Percentiles rank a stretch among this genome's conserved stretches.
Conservation (phyloP, 495 filamentous ascomycete genomes). For the Schizothecium vesticola region DNA sequence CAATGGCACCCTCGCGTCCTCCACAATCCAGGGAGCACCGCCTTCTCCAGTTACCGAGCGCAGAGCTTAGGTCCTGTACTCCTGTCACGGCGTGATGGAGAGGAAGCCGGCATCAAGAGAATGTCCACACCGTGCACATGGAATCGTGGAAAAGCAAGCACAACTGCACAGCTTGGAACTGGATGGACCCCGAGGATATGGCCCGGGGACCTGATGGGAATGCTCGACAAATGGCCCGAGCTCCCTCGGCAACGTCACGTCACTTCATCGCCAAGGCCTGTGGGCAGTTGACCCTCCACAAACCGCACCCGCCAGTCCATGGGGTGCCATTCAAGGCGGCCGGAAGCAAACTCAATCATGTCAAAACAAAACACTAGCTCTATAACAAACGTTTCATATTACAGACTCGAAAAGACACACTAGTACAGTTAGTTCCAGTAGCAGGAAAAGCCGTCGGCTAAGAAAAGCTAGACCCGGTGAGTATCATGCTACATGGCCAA, state of each 20-base stretch:
- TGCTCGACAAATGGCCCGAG: not conserved
- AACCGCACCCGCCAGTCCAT: not conserved
- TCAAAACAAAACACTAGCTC: not conserved
- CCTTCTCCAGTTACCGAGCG: not conserved
- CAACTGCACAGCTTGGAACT: not conserved
- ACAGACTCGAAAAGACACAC: conserved; percentile 2
- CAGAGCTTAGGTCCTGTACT: not conserved
- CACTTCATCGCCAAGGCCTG: not conserved
- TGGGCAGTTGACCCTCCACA: not conserved
- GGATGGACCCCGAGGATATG: not conserved
- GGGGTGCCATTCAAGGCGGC: not conserved
- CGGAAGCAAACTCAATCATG: not conserved
- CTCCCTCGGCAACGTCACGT: not conserved
- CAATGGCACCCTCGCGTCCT: not conserved
- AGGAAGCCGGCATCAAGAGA: not conserved
- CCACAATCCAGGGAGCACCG: not conserved
- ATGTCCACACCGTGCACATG: not conserved
- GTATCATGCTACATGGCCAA: conserved; percentile 7
- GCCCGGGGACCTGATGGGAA: no score
- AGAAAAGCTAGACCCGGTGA: not conserved
- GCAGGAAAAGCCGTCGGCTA: not conserved
- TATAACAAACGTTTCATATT: not conserved
- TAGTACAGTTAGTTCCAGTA: conserved; percentile 20
- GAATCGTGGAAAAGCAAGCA: not conserved
- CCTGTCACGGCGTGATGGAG: not conserved